Evolutionary conservation across 2,329 filamentous ascomycete species (phyloP).

Genomic region (Dothideomycetes sp.): DNA sequence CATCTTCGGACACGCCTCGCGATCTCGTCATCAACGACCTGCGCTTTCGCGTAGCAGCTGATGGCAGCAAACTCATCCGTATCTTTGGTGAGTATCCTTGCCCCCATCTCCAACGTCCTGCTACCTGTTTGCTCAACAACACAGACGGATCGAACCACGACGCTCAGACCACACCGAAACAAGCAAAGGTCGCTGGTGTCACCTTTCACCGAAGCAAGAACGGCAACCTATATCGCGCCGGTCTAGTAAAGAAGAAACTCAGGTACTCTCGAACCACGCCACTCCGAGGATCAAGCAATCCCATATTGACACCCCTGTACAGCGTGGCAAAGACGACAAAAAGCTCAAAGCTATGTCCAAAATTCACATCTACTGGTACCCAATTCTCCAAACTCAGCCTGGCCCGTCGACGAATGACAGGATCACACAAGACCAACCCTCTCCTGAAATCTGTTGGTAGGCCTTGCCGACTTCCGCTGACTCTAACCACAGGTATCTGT

Average conservation of each 20-base stretch:
- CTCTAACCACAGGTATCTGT: slow-evolving; percentile 58
- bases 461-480: slow-evolving; percentile 3
- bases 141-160: slow-evolving; percentile 14
- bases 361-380: slow-evolving; percentile 45
- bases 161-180: slow-evolving; percentile 56
- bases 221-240: slow-evolving; percentile 67
- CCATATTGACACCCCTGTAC: slow-evolving; percentile 3
- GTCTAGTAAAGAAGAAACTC: slow-evolving; percentile 54
- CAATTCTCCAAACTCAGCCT: slow-evolving; percentile 12
- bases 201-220: slow-evolving; percentile 77
- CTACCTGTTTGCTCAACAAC: too few relatives aligned
- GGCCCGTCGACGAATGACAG: slow-evolving; percentile 6
- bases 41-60: slow-evolving; percentile 60
- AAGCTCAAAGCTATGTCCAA: slow-evolving; percentile 57
- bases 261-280: slow-evolving; percentile 4
- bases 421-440: slow-evolving; percentile 2
- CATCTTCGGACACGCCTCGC: slow-evolving; percentile 23
- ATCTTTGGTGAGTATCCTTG: slow-evolving; percentile 48
- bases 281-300: background rate
- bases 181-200: slow-evolving; percentile 61
- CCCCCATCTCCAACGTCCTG: background rate
- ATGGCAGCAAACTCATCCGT: slow-evolving; percentile 74
- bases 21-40: slow-evolving; percentile 62
- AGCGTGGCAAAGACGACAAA: slow-evolving; percentile 38
- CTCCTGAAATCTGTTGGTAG: slow-evolving; percentile 8